Conservation (phyloP, 2,329 filamentous ascomycete species). For the Pseudofabraea citricarpa region DNA sequence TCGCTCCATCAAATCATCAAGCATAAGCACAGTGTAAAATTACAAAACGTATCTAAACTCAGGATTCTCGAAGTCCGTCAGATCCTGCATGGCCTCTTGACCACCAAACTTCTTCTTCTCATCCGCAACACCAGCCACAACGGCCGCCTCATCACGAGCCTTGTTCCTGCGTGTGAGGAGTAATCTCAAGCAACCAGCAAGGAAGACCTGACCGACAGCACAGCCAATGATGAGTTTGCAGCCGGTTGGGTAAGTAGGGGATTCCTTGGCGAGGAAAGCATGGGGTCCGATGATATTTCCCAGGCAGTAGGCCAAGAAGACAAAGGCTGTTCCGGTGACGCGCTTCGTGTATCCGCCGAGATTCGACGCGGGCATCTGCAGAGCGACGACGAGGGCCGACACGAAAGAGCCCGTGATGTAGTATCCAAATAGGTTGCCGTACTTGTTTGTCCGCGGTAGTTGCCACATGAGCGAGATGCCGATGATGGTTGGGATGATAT, state of each 20-base stretch:
- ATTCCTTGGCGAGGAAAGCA: constrained; percentile 49
- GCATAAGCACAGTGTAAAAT: too few relatives aligned
- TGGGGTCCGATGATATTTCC: constrained; percentile 40
- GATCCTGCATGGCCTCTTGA: constrained; percentile 28
- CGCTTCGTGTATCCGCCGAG: constrained; percentile 41
- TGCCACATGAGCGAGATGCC: constrained; percentile 25
- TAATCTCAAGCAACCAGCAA: constrained; percentile 30
- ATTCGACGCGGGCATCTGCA: constrained; percentile 43
- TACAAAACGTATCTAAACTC: constrained; percentile 11
- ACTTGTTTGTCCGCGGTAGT: constrained; percentile 20
- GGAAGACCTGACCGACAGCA: constrained; percentile 34
- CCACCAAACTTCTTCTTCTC: constrained; percentile 7
- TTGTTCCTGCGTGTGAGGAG: constrained; percentile 34
- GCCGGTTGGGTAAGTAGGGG: constrained; percentile 45
- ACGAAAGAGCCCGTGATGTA: constrained; percentile 40
- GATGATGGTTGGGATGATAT: constrained; percentile 26
- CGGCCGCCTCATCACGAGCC: constrained; percentile 29
- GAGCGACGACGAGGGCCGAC: constrained; percentile 44
- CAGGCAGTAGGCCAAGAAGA: constrained; percentile 22
- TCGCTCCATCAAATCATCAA: too few relatives aligned
- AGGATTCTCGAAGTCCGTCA: constrained; percentile 35
- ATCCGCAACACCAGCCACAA: background rate
- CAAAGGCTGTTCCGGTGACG: constrained; percentile 36
- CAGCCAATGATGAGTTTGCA: constrained; percentile 46
- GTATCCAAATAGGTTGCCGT: constrained; percentile 26